Evolutionary conservation across 768 basidiomycete species (phyloP).

Genomic region (Mycena rosella): DNA sequence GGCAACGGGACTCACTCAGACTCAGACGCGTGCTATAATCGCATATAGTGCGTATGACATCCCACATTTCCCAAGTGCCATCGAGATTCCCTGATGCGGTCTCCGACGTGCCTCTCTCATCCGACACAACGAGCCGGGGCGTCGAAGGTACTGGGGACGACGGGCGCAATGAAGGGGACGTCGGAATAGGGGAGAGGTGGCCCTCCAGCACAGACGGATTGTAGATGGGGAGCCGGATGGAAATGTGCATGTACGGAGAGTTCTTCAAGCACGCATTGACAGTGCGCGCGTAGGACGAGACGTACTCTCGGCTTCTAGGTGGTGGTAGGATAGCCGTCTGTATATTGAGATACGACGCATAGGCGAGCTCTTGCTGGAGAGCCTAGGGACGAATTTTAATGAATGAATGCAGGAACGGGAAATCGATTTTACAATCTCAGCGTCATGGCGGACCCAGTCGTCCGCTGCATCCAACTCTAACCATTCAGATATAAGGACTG

Average conservation of each 20-base stretch:
- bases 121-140: conserved; percentile 55
- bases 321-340: conserved; percentile 89
- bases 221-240: conserved; percentile 87
- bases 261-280: conserved; percentile 82
- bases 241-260: conserved; percentile 81
- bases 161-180: conserved; percentile 37
- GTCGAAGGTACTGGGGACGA: conserved; percentile 39
- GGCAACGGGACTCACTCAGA: conserved; percentile 63
- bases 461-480: conserved; percentile 93
- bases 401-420: conserved; percentile 33
- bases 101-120: conserved; percentile 49
- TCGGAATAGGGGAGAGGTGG: conserved; percentile 43
- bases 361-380: conserved; percentile 91
- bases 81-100: conserved; percentile 71
- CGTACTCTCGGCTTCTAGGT: conserved; percentile 84
- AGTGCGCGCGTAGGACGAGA: conserved; percentile 94
- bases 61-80: conserved; percentile 99
- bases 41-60: conserved; percentile 91
- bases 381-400: conserved; percentile 64
- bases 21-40: conserved; percentile 83
- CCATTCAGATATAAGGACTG: conserved; percentile 92
- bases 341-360: conserved; percentile 93
- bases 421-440: conserved; percentile 82
- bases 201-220: conserved; percentile 74
- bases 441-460: conserved; percentile 95